Evolutionary conservation across 495 filamentous ascomycete genomes (phyloP).

Genomic region (Lepidopterella palustris): DNA sequence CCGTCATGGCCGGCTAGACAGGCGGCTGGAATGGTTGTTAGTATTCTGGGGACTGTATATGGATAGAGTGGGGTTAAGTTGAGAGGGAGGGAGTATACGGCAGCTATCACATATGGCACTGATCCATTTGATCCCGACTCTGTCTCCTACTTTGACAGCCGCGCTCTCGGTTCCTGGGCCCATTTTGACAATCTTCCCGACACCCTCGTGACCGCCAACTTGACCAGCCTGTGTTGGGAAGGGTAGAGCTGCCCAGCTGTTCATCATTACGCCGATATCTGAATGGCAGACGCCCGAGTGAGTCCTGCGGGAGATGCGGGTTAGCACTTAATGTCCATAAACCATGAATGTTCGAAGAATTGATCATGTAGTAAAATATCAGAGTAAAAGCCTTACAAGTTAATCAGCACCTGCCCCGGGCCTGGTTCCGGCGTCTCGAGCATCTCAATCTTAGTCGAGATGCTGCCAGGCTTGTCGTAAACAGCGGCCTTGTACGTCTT

Average conservation of each 20-base stretch:
- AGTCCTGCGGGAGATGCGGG: conserved; percentile 39
- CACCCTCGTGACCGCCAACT: conserved; percentile 51
- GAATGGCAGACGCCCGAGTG: conserved; percentile 68
- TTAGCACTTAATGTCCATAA: neutral
- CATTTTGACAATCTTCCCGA: conserved; percentile 49
- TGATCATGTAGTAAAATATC: neutral
- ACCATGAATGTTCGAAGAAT: neutral
- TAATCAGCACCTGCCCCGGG: conserved; percentile 57
- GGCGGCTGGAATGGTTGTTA: conserved; percentile 26
- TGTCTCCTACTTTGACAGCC: conserved; percentile 56
- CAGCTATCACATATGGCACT: conserved; percentile 45
- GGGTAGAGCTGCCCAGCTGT: conserved; percentile 51
- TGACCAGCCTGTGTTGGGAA: conserved; percentile 57
- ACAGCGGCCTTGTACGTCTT: conserved; percentile 60
- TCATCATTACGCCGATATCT: conserved; percentile 58
- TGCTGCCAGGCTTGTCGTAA: conserved; percentile 62
- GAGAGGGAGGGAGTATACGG: neutral
- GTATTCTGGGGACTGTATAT: neutral
- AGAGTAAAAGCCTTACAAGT: conserved; percentile 43
- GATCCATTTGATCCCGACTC: conserved; percentile 45
- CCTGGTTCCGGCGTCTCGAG: conserved; percentile 62
- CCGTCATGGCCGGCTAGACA: conserved; percentile 56
- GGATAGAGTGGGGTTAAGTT: neutral
- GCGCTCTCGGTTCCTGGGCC: conserved; percentile 44
- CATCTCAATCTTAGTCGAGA: conserved; percentile 62